Evolutionary conservation across 306 rosid species (phyloP).

Genomic region (Leucaena leucocephala): DNA sequence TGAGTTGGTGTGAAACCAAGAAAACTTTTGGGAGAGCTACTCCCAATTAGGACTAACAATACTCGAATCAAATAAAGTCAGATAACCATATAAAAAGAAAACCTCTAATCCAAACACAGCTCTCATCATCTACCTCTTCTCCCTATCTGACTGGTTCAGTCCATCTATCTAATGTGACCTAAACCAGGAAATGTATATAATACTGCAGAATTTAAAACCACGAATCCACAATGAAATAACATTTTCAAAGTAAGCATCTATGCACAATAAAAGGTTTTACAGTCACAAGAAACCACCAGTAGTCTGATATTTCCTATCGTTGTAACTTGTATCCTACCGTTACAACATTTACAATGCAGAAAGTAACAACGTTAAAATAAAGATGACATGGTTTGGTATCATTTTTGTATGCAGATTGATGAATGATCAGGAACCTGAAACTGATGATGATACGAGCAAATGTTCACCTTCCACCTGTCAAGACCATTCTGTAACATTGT

Average conservation of each 20-base stretch:
- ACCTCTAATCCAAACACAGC: not conserved
- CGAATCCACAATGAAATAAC: conserved; percentile 10
- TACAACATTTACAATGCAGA: conserved; percentile 36
- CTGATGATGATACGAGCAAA: conserved; percentile 21
- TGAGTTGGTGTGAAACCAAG: no score
- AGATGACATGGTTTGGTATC: conserved; percentile 37
- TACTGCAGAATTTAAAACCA: conserved; percentile 17
- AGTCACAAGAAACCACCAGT: conserved; percentile 23
- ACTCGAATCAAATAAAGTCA: no score
- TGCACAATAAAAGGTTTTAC: conserved; percentile 40
- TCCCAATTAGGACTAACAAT: no score
- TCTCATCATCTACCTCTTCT: not conserved
- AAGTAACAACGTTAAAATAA: conserved; percentile 22
- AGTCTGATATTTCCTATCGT: conserved; percentile 28
- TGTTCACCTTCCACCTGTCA: conserved; percentile 49
- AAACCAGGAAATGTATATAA: conserved; percentile 22
- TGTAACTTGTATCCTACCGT: conserved; percentile 24
- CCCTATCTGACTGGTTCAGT: not conserved
- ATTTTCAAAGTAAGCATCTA: conserved; percentile 17
- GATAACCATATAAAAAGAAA: no score
- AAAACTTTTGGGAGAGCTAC: no score
- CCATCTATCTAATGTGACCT: conserved; percentile 7
- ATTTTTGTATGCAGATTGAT: conserved; percentile 31
- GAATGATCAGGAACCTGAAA: conserved; percentile 38
- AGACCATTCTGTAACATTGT: conserved; percentile 33